Percentiles rank a stretch among this genome's conserved stretches.
These are phyloP conservation scores for Dioscorea cayenensis DNA, from an alignment of 116 monocot genomes.

Conservation along the genomic window DNA sequence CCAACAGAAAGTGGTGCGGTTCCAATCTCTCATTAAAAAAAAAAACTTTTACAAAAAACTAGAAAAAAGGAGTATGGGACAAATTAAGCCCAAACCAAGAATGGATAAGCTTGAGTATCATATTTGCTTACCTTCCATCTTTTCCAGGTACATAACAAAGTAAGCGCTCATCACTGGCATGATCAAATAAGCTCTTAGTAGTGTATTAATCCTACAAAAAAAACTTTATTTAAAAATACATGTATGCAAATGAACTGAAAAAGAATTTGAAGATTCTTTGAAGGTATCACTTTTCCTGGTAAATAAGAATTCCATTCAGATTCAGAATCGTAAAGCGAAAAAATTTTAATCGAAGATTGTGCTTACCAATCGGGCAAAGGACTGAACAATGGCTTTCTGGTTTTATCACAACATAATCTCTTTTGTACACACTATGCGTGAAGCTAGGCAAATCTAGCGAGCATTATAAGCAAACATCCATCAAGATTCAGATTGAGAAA, in stretches of 20 bases:
- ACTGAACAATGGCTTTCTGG: conserved; percentile 85
- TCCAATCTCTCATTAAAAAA: no score
- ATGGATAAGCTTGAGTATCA: no score
- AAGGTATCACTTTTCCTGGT: no score
- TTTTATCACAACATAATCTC: conserved; percentile 78
- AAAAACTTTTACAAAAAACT: no score
- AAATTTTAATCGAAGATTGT: no score
- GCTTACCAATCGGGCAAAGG: conserved; percentile 79
- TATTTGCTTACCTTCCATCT: conserved; percentile 57
- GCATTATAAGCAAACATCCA: conserved; percentile 1
- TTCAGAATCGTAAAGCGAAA: no score
- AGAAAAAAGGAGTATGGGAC: no score
- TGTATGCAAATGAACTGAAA: neutral
- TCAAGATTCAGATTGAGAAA: neutral
- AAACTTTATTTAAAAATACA: neutral
- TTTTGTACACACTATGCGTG: conserved; percentile 74
- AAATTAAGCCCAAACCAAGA: no score
- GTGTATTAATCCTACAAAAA: conserved; percentile 61
- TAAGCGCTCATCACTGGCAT: conserved; percentile 84
- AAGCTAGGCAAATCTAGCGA: conserved; percentile 87
- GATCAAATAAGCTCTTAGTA: conserved; percentile 84
- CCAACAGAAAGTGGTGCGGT: no score
- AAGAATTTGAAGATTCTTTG: no score
- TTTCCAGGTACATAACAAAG: conserved; percentile 88
- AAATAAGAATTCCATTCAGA: no score